Evolutionary conservation across 176 grass and related monocot genomes (phyloP), one percentile per base, ranked within the genome.

Genomic region (Pontederia crassipes): DNA sequence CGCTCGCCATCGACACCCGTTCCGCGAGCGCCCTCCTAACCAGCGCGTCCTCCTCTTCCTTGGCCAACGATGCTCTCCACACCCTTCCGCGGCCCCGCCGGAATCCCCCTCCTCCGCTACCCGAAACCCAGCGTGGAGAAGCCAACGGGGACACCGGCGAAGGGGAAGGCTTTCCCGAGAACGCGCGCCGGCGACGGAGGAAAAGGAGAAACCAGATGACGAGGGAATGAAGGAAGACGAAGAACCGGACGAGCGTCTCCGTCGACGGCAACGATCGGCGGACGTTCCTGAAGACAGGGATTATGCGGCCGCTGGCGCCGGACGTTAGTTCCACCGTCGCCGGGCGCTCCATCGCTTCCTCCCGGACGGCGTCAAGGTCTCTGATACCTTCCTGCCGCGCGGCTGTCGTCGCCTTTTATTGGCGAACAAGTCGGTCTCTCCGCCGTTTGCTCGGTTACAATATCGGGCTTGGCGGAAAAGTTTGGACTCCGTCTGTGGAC

Each of bases 301-400:
- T 86, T 80, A 98, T 92, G 62, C 93, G 75, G 35, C 84, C 61
- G 73, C 83, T 98, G 20, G 93, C 93, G 28, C 93, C 93, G 61
- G 93, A 98, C 11, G 93, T 98, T 66, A 87, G 83, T 71, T 82
- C 59, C 74, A 79, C 84, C 56, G 84, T 62, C 68, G 17, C 59
- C 29, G 11, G 50, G 12, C 32, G 14, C 17, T 18, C 54, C 32
- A 56, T 60, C 59, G 64, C 64, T 13, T 53, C 48, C 28, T 20
- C 15, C 16, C 6, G 8, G 32, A 40, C 32, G 32, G 32, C 32
- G 32, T 40, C 32, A 24, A 24, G 32, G 32, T 40, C 32, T 40
- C 32, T 24, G 20, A 24, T 24, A 0, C 20, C 2, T 40, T 40
- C 32, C 32, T 40, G 32, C 32, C 32, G 32, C 6, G 32, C 32